Evolutionary conservation across 2,329 filamentous ascomycete species (phyloP), one percentile per base, ranked within the genome.

Genomic region (Harringtonia aguacate): DNA sequence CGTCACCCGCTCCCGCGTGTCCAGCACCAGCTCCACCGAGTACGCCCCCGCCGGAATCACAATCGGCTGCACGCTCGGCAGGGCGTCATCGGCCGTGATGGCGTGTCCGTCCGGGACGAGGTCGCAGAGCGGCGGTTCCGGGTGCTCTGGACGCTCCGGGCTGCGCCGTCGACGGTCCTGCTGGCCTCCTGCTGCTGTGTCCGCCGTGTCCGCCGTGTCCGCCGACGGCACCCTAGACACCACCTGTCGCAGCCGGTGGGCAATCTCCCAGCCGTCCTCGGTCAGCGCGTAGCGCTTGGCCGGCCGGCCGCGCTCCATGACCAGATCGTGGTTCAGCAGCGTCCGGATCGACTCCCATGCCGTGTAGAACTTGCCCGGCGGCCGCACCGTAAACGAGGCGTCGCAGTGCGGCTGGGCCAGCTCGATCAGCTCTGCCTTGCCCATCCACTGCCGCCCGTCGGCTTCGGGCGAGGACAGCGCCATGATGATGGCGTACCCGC

Each of bases 331-430:
- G 43, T 78, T 70, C 6, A 80, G 52, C 28, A 92, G 63, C 0
- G 81, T 86, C 56, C 85, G 86, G 73, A 90, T 88, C 2, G 84
- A 87, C 54, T 76, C 83, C 85, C 85, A 92, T 0, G 86, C 86
- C 0, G 85, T 90, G 53, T 86, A 85, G 53, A 76, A 84, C 45
- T 79, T 83, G 12, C 71, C 79, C 1, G 82, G 68, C 43, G 86
- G 81, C 34, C 66, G 69, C 0, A 74, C 77, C 0, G 74, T 81
- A 53, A 87, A 88, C 0, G 84, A 88, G 2, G 80, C 65, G 55
- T 89, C 83, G 53, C 81, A 86, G 57, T 84, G 69, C 8, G 75
- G 75, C 54, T 90, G 82, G 1, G 84, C 83, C 13, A 72, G 64
- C 47, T 80, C 77, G 37, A 88, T 81, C 3, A 88, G 62, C 45